Conservation (phyloP, 306 rosid genomes). For the Ziziphus jujuba region DNA sequence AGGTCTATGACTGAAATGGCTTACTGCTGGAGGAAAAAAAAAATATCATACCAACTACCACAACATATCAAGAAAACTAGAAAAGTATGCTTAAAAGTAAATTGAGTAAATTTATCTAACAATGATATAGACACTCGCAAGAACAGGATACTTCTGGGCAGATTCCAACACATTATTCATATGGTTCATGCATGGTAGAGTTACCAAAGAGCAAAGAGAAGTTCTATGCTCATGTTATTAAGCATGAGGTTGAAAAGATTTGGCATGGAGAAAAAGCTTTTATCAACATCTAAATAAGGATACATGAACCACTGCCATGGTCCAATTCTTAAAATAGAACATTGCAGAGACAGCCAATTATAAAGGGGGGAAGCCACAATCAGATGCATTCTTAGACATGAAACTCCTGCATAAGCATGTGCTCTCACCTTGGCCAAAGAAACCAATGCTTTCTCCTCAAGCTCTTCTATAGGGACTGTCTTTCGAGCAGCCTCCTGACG, state of each 20-base stretch:
- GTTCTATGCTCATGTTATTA: not conserved
- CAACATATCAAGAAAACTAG: no score
- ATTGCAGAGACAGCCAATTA: not conserved
- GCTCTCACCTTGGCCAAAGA: slow-evolving; percentile 81
- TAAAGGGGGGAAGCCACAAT: not conserved
- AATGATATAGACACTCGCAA: no score
- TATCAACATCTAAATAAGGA: not conserved
- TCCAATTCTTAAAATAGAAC: not conserved
- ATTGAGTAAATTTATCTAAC: no score
- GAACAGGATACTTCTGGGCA: no score
- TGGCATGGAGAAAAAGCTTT: not conserved
- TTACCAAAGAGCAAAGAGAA: not conserved
- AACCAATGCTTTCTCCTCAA: slow-evolving; percentile 85
- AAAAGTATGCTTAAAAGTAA: no score
- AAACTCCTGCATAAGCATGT: slow-evolving; percentile 1
- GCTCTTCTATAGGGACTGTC: slow-evolving; percentile 76
- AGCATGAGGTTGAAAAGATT: not conserved
- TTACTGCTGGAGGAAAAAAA: no score
- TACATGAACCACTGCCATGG: not conserved
- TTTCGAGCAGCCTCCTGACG: slow-evolving; percentile 85
- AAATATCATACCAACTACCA: no score
- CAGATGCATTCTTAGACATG: not conserved
- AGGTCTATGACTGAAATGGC: no score
- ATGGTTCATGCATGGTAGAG: not conserved
- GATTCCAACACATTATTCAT: no score